These are phyloP conservation scores for Carallia brachiata DNA, from an alignment of 345 rosid genomes.

Conservation along the genomic window DNA sequence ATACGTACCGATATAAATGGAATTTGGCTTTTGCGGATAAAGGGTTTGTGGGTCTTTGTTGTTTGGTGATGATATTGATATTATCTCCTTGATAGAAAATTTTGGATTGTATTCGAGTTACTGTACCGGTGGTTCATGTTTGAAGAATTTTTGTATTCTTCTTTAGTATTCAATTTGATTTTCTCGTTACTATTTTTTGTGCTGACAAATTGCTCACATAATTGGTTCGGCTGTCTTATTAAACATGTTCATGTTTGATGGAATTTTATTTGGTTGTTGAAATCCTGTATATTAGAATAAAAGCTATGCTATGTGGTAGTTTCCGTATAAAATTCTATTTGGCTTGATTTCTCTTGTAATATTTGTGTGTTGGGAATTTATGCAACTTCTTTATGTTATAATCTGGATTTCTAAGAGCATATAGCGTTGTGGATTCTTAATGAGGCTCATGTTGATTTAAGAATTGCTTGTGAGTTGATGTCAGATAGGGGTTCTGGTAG, in stretches of 20 bases:
- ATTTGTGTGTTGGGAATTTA: too few relatives aligned
- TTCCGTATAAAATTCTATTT: too few relatives aligned
- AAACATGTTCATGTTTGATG: not conserved
- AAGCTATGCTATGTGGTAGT: too few relatives aligned
- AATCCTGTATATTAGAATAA: too few relatives aligned
- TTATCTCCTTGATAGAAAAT: conserved; percentile 12
- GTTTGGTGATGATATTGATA: too few relatives aligned
- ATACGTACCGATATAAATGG: conserved; percentile 41
- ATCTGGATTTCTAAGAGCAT: too few relatives aligned
- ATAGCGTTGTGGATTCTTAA: not conserved
- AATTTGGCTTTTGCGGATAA: not conserved
- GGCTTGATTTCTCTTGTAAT: too few relatives aligned
- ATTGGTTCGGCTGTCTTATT: not conserved
- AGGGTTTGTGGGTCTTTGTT: not conserved
- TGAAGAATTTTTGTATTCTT: too few relatives aligned
- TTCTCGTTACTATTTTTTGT: too few relatives aligned
- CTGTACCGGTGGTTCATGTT: not conserved
- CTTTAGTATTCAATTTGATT: too few relatives aligned
- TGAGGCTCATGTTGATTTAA: not conserved
- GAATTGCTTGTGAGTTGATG: not conserved
- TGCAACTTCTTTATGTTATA: too few relatives aligned
- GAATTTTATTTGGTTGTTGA: not conserved
- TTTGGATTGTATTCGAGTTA: not conserved
- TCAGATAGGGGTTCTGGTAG: not conserved
- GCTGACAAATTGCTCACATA: too few relatives aligned